phyloP scores from a whole-genome alignment of 208 protist species.

The Leishmania lainsoni region DNA sequence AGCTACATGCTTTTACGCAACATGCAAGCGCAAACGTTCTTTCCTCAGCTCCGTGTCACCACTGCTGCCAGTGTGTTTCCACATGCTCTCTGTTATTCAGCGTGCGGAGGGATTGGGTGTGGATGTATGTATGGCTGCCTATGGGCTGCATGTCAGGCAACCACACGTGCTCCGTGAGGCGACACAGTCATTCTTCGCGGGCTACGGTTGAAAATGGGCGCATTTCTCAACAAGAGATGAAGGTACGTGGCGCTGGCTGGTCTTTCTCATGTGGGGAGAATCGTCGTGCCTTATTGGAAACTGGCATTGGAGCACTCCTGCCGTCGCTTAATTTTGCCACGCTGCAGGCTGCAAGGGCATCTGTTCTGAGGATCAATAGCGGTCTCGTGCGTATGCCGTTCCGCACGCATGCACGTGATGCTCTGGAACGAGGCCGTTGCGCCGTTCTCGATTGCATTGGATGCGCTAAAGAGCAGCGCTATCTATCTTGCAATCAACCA shows the following conservation, averaged over 20 bases:
- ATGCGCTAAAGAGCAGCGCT: background rate
- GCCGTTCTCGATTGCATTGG: background rate
- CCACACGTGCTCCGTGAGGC: background rate
- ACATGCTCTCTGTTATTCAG: background rate
- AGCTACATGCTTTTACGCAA: background rate
- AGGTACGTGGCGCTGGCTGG: background rate
- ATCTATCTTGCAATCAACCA: background rate
- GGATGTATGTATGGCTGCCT: background rate
- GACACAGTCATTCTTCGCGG: background rate
- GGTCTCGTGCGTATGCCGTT: background rate
- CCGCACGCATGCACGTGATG: background rate
- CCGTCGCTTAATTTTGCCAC: background rate
- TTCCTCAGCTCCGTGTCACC: background rate
- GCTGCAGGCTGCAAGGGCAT: background rate
- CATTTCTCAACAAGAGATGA: background rate
- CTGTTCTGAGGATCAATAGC: background rate
- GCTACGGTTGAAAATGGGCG: background rate
- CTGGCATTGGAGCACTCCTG: background rate
- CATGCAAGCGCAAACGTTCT: background rate
- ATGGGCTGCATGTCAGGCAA: background rate
- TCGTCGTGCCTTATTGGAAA: background rate
- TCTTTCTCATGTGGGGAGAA: background rate
- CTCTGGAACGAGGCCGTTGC: background rate
- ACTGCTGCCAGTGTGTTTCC: background rate
- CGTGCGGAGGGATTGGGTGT: background rate